Conservation (phyloP, 1,284 basidiomycete species). For the Cryptococcus sp. region DNA sequence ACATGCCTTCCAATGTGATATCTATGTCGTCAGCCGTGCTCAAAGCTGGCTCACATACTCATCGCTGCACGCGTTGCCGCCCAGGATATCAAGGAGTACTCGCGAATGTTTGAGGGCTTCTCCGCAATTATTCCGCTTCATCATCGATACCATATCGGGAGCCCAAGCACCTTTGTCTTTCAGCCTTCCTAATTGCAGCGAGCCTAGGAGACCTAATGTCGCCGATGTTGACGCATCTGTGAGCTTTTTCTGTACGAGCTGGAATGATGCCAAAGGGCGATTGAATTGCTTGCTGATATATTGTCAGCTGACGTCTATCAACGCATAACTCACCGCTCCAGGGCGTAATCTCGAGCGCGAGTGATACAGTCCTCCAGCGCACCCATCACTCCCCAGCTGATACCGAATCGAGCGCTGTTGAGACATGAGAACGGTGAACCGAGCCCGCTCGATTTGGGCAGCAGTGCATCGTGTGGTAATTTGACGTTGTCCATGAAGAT, state of each 20-base stretch:
- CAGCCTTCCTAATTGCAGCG: constrained; percentile 76
- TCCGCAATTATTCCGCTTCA: constrained; percentile 95
- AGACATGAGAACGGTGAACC: constrained; percentile 85
- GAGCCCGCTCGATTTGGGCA: constrained; percentile 74
- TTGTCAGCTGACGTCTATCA: neutral
- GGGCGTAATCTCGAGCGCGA: constrained; percentile 77
- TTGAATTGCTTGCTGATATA: constrained; percentile 71
- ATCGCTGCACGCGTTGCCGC: constrained; percentile 85
- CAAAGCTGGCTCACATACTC: constrained; percentile 61
- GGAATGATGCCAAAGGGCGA: constrained; percentile 88
- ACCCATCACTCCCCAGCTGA: constrained; percentile 92
- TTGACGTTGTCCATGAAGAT: constrained; percentile 87
- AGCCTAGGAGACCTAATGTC: constrained; percentile 77
- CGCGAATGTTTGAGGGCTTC: constrained; percentile 83
- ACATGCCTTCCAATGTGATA: constrained; percentile 89
- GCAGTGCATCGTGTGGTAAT: constrained; percentile 67
- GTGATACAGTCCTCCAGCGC: constrained; percentile 88
- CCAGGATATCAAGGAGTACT: constrained; percentile 79
- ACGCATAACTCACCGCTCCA: constrained; percentile 63
- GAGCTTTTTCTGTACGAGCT: constrained; percentile 94
- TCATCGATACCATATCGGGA: constrained; percentile 91
- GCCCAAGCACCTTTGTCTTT: constrained; percentile 78
- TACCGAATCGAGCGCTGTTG: constrained; percentile 87
- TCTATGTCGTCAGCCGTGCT: constrained; percentile 41
- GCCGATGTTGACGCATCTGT: constrained; percentile 88